Conservation (phyloP, 805 yeast species). For the Yarrowia osloensis region DNA sequence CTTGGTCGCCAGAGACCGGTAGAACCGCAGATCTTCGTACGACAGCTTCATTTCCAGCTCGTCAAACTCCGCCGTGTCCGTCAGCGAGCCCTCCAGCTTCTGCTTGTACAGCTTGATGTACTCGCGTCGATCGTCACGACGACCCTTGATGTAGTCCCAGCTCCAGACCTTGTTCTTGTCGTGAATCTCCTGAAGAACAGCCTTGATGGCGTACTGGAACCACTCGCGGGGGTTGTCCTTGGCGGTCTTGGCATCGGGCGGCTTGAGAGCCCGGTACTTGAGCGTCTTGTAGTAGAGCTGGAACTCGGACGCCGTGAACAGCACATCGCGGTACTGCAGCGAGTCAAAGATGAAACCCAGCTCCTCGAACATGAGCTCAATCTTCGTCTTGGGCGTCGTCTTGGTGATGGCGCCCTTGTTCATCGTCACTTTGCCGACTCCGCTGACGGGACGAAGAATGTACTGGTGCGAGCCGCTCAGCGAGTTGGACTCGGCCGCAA, state of each 20-base stretch:
- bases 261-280: constrained; percentile 71
- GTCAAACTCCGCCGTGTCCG: constrained; percentile 44
- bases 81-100: constrained; percentile 45
- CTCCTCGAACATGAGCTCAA: constrained; percentile 81
- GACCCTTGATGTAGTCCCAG: constrained; percentile 75
- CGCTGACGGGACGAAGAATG: constrained; percentile 83
- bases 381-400: constrained; percentile 54
- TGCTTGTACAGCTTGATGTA: constrained; percentile 74
- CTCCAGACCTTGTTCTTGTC: constrained; percentile 80
- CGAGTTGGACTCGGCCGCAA: constrained; percentile 32
- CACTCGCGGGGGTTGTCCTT: constrained; percentile 72
- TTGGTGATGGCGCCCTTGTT: constrained; percentile 65
- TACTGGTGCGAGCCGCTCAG: constrained; percentile 40
- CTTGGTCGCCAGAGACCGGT: constrained; percentile 74
- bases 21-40: constrained; percentile 81
- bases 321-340: constrained; percentile 76
- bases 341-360: constrained; percentile 85
- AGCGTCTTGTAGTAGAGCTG: constrained; percentile 77
- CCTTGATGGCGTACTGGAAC: constrained; percentile 79
- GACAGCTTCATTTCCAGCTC: constrained; percentile 60
- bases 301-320: constrained; percentile 78
- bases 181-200: constrained; percentile 76
- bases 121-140: constrained; percentile 69
- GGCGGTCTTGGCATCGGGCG: constrained; percentile 46
- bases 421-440: constrained; percentile 77